Percentiles rank a stretch among this genome's conserved stretches.
These are phyloP conservation scores for Ophiobolus disseminans DNA, from an alignment of 2,329 filamentous ascomycete genomes.

Conservation along the genomic window DNA sequence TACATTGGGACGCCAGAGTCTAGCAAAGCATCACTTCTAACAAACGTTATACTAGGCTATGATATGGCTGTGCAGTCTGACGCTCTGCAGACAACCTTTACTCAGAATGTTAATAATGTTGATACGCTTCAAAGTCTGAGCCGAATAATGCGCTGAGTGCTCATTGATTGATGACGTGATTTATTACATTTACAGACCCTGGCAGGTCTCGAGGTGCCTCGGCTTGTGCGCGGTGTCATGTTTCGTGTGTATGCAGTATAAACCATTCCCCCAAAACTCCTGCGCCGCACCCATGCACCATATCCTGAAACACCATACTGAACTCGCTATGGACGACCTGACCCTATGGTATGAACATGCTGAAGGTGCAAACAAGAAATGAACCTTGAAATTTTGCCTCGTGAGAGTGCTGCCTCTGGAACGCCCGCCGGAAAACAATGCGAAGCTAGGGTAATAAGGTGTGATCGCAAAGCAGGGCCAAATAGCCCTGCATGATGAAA, in stretches of 20 bases:
- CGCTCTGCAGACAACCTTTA: too few relatives aligned
- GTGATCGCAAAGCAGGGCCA: too few relatives aligned
- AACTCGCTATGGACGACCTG: conserved; percentile 15
- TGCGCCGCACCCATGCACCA: conserved; percentile 30
- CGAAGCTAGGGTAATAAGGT: too few relatives aligned
- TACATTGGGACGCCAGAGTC: not conserved
- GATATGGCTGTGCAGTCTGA: too few relatives aligned
- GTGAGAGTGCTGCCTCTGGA: conserved; percentile 33
- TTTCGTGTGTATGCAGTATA: conserved; percentile 15
- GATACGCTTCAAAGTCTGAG: too few relatives aligned
- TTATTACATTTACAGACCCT: conserved; percentile 21
- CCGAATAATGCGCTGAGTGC: too few relatives aligned
- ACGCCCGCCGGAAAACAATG: conserved; percentile 33
- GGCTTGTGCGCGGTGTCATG: conserved; percentile 5
- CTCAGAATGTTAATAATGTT: too few relatives aligned
- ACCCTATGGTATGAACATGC: conserved; percentile 33
- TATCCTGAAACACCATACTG: conserved; percentile 28
- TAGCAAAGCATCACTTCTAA: conserved; percentile 1
- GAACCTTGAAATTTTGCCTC: conserved; percentile 33
- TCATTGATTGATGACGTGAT: conserved; percentile 8
- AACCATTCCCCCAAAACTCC: conserved; percentile 15
- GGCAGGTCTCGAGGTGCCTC: conserved; percentile 6
- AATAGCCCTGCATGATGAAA: too few relatives aligned
- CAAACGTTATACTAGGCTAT: too few relatives aligned
- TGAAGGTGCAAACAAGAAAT: conserved; percentile 12